Conservation (phyloP, 1,139 yeast species). For the Nakaseomyces nivariensis region DNA sequence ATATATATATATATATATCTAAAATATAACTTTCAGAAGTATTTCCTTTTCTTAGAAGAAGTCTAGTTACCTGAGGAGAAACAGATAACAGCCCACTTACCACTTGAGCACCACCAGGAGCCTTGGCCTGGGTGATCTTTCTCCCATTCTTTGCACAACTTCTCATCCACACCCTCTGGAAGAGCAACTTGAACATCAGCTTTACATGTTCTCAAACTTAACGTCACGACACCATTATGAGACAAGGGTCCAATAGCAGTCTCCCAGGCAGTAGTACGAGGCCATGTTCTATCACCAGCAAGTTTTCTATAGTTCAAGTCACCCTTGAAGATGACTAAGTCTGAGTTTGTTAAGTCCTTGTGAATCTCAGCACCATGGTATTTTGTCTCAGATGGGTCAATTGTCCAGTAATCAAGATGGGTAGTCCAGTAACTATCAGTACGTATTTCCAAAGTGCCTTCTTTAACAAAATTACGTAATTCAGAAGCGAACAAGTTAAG, state of each 20-base stretch:
- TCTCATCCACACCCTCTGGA: conserved; percentile 58
- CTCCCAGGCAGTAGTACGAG: conserved; percentile 62
- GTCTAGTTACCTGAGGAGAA: conserved; percentile 30
- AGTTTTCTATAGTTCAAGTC: conserved; percentile 91
- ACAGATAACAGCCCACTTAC: conserved; percentile 87
- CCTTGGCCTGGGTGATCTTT: conserved; percentile 52
- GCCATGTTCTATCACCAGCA: conserved; percentile 87
- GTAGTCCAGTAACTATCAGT: conserved; percentile 84
- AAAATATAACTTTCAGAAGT: no score
- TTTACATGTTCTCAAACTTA: conserved; percentile 84
- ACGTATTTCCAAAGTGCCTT: conserved; percentile 46
- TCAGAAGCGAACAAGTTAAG: conserved; percentile 39
- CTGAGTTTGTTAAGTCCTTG: conserved; percentile 45
- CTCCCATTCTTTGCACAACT: conserved; percentile 50
- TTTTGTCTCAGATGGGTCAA: conserved; percentile 42
- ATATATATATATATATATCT: not conserved
- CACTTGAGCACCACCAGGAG: conserved; percentile 75
- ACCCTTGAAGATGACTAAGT: conserved; percentile 80
- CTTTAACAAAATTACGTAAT: conserved; percentile 39
- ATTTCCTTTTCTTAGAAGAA: not conserved
- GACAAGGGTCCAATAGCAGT: conserved; percentile 65
- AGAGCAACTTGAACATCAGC: conserved; percentile 95
- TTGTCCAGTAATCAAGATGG: conserved; percentile 59
- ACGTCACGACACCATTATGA: conserved; percentile 44
- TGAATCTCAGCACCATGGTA: conserved; percentile 51